Evolutionary conservation across 176 grass and related monocot genomes (phyloP), one percentile per base, ranked within the genome.

Genomic region (Avena atlantica): DNA sequence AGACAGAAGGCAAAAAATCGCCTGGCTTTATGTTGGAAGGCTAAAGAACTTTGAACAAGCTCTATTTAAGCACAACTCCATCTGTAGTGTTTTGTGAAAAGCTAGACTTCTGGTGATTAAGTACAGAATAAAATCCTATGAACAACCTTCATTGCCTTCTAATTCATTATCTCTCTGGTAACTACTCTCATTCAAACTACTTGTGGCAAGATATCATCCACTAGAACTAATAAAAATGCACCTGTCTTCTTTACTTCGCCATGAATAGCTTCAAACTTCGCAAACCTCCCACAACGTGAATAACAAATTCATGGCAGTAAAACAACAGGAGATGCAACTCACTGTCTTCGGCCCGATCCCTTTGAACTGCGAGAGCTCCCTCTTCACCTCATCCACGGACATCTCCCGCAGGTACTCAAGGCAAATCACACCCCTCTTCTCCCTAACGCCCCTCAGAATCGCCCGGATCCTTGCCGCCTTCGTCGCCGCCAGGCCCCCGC

Each of bases 341-440:
- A 98, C 94, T 31, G 94, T 96, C 87, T 99, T 94, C 19, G 91
- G 97, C 31, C 97, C 94, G 53, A 96, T 96, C 49, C 92, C 92
- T 90, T 99, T 96, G 89, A 96, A 96, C 59, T 71, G 90, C 3
- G 88, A 92, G 8, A 98, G 90, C 87, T 98, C 93, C 20, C 57
- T 83, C 92, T 96, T 98, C 17, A 98, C 89, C 82, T 93, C 89
- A 7, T 91, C 85, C 48, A 94, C 74, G 0, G 92, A 89, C 67
- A 98, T 64, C 2, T 81, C 80, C 47, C 87, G 74, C 76, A 94
- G 74, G 72, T 98, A 96, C 49, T 98, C 96, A 27, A 98, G 92
- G 85, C 97, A 94, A 78, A 96, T 88, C 6, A 81, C 84, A 12
- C 91, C 87, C 65, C 53, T 90, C 70, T 86, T 89, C 73, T 90